A percentile compares a stretch with the other conserved stretches of the same genome.
Evolutionary conservation across 257 asterid genomes (phyloP).

Genomic region (Asclepias syriaca): DNA sequence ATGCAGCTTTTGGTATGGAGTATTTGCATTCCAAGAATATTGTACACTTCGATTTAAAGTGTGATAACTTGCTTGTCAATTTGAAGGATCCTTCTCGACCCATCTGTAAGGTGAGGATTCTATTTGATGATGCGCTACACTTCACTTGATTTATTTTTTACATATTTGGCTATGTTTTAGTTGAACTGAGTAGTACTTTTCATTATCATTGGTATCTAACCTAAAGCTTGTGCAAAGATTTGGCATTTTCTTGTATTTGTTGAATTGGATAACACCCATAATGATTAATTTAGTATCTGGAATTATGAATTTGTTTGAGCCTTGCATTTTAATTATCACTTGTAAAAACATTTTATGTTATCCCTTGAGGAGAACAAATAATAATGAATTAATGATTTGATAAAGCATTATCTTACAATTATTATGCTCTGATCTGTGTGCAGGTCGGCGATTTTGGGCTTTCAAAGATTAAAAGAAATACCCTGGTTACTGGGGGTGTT

Average conservation of each 20-base stretch:
- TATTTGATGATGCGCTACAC: not conserved
- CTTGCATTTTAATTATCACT: not conserved
- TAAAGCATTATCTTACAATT: not conserved
- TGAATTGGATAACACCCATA: not conserved
- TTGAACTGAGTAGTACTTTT: not conserved
- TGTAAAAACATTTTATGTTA: not conserved
- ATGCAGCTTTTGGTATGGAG: conserved; percentile 98
- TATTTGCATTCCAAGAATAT: conserved; percentile 89
- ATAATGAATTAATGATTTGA: not conserved
- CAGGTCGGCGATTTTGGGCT: conserved; percentile 95
- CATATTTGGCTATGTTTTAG: not conserved
- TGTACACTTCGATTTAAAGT: conserved; percentile 90
- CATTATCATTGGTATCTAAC: not conserved
- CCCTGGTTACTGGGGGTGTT: conserved; percentile 90
- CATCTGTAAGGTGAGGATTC: conserved; percentile 74
- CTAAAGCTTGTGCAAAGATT: not conserved
- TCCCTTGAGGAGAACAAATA: not conserved
- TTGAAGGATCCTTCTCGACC: conserved; percentile 92
- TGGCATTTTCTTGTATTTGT: not conserved
- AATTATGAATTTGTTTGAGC: conserved; percentile 2
- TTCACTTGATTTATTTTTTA: not conserved
- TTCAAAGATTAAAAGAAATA: conserved; percentile 89
- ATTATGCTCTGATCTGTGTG: conserved; percentile 6
- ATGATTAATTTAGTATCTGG: not conserved
- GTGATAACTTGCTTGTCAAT: conserved; percentile 94